Evolutionary conservation across 805 yeast species (phyloP).

Genomic region (Gaillardinia entomophila): DNA sequence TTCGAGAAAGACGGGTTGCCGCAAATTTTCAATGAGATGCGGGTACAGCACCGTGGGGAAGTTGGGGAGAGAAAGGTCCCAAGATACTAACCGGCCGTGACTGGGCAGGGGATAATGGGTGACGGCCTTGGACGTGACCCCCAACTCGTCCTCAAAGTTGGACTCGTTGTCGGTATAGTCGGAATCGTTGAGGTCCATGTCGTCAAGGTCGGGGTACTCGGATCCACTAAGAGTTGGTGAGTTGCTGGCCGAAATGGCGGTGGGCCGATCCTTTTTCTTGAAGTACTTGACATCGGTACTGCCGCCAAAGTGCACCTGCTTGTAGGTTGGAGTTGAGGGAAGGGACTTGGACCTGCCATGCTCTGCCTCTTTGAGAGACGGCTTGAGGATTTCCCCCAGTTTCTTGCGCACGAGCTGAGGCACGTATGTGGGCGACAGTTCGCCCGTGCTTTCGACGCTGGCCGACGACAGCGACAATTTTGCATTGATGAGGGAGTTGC

Average conservation of each 20-base stretch:
- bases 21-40: constrained; percentile 24
- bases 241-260: constrained; percentile 63
- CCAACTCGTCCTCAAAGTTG: constrained; percentile 7
- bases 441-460: not conserved
- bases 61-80: constrained; percentile 40
- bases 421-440: constrained; percentile 2
- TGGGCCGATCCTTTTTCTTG: constrained; percentile 67
- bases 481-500: constrained; percentile 19
- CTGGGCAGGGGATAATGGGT: constrained; percentile 17
- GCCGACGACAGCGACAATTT: not conserved
- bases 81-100: constrained; percentile 18
- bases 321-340: constrained; percentile 51
- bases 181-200: constrained; percentile 5
- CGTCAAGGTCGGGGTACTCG: constrained; percentile 9
- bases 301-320: constrained; percentile 77
- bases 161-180: constrained; percentile 11
- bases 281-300: constrained; percentile 67
- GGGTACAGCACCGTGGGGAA: constrained; percentile 45
- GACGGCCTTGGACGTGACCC: constrained; percentile 3
- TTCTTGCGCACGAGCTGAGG: constrained; percentile 63
- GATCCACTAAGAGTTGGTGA: constrained; percentile 41
- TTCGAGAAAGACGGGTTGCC: constrained; percentile 55
- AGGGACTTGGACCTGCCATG: constrained; percentile 31
- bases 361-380: constrained; percentile 53
- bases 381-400: constrained; percentile 80